A percentile compares a stretch with the other conserved stretches of the same genome.
phyloP scores from a whole-genome alignment of 2,329 filamentous ascomycete genomes.

The Metarhizium guizhouense region DNA sequence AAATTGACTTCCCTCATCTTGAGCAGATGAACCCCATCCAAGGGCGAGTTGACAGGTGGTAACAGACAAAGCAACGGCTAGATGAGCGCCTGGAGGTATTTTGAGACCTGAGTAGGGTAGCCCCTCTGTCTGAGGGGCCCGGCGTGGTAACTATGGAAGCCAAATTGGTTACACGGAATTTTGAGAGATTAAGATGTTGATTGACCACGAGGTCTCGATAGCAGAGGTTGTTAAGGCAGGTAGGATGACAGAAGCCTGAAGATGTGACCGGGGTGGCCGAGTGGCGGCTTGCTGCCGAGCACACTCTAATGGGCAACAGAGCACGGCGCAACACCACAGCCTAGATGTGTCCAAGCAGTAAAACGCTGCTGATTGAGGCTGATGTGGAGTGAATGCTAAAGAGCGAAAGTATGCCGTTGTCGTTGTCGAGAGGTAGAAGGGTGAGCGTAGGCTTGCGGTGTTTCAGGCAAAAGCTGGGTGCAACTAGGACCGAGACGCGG shows the following conservation, averaged over 20 bases:
- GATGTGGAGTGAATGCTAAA: slow-evolving; percentile 3
- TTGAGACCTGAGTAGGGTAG: slow-evolving; percentile 1
- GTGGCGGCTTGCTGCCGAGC: slow-evolving; percentile 7
- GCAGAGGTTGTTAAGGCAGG: neutral
- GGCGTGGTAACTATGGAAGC: slow-evolving; percentile 1
- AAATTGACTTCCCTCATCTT: slow-evolving; percentile 99
- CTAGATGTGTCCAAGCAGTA: neutral
- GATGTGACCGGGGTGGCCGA: slow-evolving; percentile 4
- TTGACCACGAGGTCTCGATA: neutral
- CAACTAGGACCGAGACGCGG: slow-evolving; percentile 1
- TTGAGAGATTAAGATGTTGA: neutral
- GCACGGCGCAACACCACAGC: neutral
- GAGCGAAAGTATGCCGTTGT: slow-evolving; percentile 6
- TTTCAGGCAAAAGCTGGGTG: slow-evolving; percentile 17
- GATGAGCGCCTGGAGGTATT: neutral
- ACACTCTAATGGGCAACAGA: neutral
- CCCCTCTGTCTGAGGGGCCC: slow-evolving; percentile 9
- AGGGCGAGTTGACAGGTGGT: neutral
- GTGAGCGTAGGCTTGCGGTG: slow-evolving; percentile 8
- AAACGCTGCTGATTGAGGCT: slow-evolving; percentile 5
- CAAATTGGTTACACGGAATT: slow-evolving; percentile 1
- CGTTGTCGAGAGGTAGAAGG: slow-evolving; percentile 7
- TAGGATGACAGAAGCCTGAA: neutral
- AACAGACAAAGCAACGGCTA: neutral
- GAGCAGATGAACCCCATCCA: slow-evolving; percentile 17